Evolutionary conservation across 2,329 filamentous ascomycete genomes (phyloP), one percentile per base, ranked within the genome.

Genomic region (Epichloe sylvatica): DNA sequence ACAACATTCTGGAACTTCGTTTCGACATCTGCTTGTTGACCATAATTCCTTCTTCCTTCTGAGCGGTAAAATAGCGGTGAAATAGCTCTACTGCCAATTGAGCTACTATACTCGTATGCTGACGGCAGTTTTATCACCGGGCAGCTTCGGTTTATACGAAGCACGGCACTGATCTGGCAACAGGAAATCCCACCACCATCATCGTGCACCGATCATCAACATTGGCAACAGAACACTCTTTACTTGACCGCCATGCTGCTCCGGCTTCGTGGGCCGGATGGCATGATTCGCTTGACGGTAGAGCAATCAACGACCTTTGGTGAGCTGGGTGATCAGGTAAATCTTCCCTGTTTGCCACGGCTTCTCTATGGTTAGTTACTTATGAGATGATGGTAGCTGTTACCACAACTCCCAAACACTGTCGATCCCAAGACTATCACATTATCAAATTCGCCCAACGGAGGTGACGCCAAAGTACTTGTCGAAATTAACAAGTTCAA

Each of bases 251-350:
- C 63, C 55, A 95, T 95, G 81, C 76, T 95, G 62, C 74, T 96
- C 50, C 81, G 90, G 66, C 86, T 95, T 58, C 83, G 90, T 60
- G 89, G 89, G 64, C 88, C 86, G 55, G 89, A 96, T 71, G 92
- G 92, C 71, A 92, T 92, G 75, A 83, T 90, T 67, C 84, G 92
- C 58, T 74, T 97, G 60, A 86, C 76, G 47, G 78, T 94, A 57
- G 82, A 90, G 58, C 78, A 83, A 46, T 75, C 77, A 40, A 81
- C 86, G 54, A 81, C 82, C 0, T 95, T 97, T 64, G 72, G 70
- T 40, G 69, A 78, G n/a, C 68, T 83, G 40, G 76, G 73, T 34
- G 63, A 69, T 25, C 68, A 74, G 68, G 78, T 80, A 63, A 52
- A 49, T 17, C 21, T 21, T 8, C 17, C 35, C n/a, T 19, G 17